These are phyloP conservation scores for Multifurca ochricompacta DNA, from an alignment of 768 basidiomycete species.

Conservation along the genomic window DNA sequence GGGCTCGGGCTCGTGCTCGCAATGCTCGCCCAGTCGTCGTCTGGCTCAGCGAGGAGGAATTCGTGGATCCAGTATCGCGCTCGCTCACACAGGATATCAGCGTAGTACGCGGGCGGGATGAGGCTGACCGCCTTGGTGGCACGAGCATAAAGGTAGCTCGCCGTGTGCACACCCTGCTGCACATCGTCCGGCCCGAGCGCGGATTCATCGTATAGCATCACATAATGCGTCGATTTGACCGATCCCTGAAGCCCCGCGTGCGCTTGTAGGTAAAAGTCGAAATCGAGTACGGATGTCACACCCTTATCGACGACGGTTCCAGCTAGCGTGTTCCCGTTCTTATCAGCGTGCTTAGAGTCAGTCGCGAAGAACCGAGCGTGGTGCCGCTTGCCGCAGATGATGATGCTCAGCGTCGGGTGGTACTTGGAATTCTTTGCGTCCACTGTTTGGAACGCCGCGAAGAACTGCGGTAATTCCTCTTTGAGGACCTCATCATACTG, in stretches of 20 bases:
- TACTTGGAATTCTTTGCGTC: slow-evolving; percentile 42
- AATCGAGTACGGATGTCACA: slow-evolving; percentile 42
- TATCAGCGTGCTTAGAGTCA: slow-evolving; percentile 40
- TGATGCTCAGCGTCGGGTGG: slow-evolving; percentile 56
- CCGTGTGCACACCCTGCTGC: slow-evolving; percentile 63
- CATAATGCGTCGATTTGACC: slow-evolving; percentile 71
- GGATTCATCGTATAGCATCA: slow-evolving; percentile 73
- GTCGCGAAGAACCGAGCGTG: slow-evolving; percentile 58
- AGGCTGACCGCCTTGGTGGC: slow-evolving; percentile 81
- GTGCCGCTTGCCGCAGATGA: slow-evolving; percentile 73
- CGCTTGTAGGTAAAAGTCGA: slow-evolving; percentile 41
- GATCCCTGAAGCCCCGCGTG: slow-evolving; percentile 68
- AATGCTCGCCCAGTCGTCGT: too few relatives aligned
- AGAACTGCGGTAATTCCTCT: slow-evolving; percentile 55
- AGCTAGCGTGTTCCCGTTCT: slow-evolving; percentile 68
- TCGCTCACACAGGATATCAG: slow-evolving; percentile 76
- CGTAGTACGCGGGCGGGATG: slow-evolving; percentile 73
- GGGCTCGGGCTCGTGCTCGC: slow-evolving; percentile 21
- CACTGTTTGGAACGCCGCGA: slow-evolving; percentile 50
- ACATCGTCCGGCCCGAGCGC: slow-evolving; percentile 58
- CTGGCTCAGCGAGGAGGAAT: slow-evolving; percentile 45
- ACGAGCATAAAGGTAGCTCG: slow-evolving; percentile 70
- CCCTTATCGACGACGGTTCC: slow-evolving; percentile 80
- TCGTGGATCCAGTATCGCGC: slow-evolving; percentile 71
- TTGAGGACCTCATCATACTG: slow-evolving; percentile 58